These are phyloP conservation scores for Camelina sativa DNA, from an alignment of 345 rosid species.

Conservation along the genomic window DNA sequence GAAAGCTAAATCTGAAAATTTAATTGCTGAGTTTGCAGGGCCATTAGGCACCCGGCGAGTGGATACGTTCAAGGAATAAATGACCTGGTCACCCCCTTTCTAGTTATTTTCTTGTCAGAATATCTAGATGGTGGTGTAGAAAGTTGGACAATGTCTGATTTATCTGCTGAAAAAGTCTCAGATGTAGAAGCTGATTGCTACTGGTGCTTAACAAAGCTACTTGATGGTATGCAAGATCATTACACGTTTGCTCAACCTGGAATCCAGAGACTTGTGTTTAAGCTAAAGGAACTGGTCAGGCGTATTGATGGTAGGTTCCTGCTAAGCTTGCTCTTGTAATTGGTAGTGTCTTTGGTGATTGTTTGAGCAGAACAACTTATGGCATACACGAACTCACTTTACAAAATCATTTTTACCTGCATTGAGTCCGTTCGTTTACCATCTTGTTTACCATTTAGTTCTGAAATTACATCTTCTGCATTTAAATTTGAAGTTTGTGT, in stretches of 20 bases:
- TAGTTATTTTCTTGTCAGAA: slow-evolving; percentile 92
- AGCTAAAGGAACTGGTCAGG: slow-evolving; percentile 92
- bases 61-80: slow-evolving; percentile 99
- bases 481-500: slow-evolving; percentile 5
- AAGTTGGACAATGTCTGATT: slow-evolving; percentile 73
- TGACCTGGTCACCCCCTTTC: slow-evolving; percentile 96
- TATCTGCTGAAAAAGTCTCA: slow-evolving; percentile 68
- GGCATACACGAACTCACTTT: not conserved
- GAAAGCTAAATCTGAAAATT: not conserved
- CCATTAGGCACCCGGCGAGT: slow-evolving; percentile 98
- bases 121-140: slow-evolving; percentile 80
- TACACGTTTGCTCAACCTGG: slow-evolving; percentile 99
- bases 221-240: slow-evolving; percentile 99
- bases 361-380: slow-evolving; percentile 16
- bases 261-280: slow-evolving; percentile 98
- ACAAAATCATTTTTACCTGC: not conserved
- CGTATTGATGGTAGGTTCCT: slow-evolving; percentile 83
- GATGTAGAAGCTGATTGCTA: slow-evolving; percentile 94
- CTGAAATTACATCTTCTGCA: not conserved
- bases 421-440: not conserved
- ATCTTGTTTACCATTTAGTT: slow-evolving; percentile 1
- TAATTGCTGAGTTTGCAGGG: slow-evolving; percentile 61
- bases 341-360: slow-evolving; percentile 18
- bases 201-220: slow-evolving; percentile 95
- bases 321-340: slow-evolving; percentile 1